Evolutionary conservation across 768 basidiomycete genomes (phyloP), one percentile per base, ranked within the genome.

Genomic region (Tricholoma sp.): DNA sequence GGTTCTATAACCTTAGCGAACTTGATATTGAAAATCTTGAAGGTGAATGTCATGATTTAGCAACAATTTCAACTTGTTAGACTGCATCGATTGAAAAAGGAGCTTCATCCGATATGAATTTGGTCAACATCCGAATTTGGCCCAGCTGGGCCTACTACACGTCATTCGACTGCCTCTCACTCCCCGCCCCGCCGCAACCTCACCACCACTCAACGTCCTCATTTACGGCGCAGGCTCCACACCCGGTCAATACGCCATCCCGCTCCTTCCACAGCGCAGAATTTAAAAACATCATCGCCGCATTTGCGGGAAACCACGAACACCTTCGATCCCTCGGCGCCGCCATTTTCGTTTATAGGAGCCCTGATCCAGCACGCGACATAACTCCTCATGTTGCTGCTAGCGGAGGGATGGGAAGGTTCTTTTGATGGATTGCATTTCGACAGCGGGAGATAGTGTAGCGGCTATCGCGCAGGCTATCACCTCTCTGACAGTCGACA

Each of bases 191-290:
- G n/a, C n/a, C n/a, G n/a, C n/a, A n/a, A n/a, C n/a, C n/a, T n/a
- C n/a, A n/a, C n/a, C n/a, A n/a, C n/a, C n/a, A n/a, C n/a, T n/a
- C n/a, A n/a, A n/a, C n/a, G n/a, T n/a, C n/a, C n/a, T n/a, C n/a
- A 59, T 79, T 13, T 78, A 77, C 50, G 78, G 78, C 17, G 75
- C 70, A 7, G 74, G 76, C 17, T 62, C 75, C 0, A 74, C 72
- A 18, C 51, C 71, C 3, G 77, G 71, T 6, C 71, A 72, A 47
- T 76, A 76, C 54, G 57, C 32, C 8, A 54, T 71, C 29, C 74
- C 72, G 56, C 65, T 78, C 28, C 69, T 77, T 20, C 63, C n/a
- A 63, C 28, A 56, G 67, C 12, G 72, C 74, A 7, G 74, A 75
- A 0, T 79, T 75, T 63, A 74, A 63, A 15, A 70, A 69, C 41